phyloP scores from a whole-genome alignment of 441 rosid genomes.

The Manihot esculenta region DNA sequence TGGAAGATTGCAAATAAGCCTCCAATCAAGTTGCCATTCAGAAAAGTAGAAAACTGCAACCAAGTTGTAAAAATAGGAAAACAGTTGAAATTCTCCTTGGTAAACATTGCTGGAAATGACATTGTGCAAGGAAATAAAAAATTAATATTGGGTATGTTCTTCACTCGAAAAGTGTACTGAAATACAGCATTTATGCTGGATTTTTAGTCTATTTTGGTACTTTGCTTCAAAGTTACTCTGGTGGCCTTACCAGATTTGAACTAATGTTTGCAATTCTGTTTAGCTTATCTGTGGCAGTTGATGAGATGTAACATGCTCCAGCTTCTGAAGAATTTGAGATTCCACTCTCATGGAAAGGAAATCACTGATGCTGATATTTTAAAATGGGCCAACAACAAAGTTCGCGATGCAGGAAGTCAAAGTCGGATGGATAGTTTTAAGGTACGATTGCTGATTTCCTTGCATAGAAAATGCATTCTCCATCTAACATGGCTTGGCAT shows the following conservation, averaged over 20 bases:
- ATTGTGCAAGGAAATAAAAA: constrained; percentile 54
- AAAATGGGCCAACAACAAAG: constrained; percentile 85
- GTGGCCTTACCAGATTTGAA: neutral
- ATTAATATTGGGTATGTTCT: constrained; percentile 44
- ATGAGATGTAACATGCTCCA: constrained; percentile 93
- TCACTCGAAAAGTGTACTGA: neutral
- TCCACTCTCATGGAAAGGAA: constrained; percentile 81
- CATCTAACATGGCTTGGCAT: neutral
- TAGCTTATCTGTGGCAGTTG: constrained; percentile 97
- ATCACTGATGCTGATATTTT: constrained; percentile 78
- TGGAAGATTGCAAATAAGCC: constrained; percentile 55
- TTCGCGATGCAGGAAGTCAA: constrained; percentile 60
- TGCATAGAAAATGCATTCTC: neutral
- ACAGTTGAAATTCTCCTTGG: constrained; percentile 48
- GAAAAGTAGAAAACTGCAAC: constrained; percentile 58
- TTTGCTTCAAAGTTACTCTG: neutral
- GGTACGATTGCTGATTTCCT: constrained; percentile 23
- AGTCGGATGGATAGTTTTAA: constrained; percentile 71
- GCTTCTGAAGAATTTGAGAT: constrained; percentile 79
- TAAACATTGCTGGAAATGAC: constrained; percentile 55
- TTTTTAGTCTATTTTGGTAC: neutral
- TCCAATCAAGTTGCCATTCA: constrained; percentile 57
- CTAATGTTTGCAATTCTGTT: constrained; percentile 11
- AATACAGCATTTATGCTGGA: neutral
- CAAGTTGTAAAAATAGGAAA: constrained; percentile 52